Evolutionary conservation across 768 basidiomycete genomes (phyloP).

Genomic region (Kwoniella heveanensis): DNA sequence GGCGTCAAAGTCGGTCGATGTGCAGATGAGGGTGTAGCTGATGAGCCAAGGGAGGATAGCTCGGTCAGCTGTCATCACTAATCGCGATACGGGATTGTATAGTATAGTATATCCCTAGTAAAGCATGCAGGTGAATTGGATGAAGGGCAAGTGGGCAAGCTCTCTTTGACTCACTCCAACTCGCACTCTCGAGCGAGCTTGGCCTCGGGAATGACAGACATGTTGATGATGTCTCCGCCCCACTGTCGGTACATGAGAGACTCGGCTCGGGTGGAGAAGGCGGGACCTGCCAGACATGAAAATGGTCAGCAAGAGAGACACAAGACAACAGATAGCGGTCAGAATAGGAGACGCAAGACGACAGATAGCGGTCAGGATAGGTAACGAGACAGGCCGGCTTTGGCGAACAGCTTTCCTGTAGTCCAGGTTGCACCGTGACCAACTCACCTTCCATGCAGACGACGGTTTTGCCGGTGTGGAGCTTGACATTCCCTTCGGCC

Average conservation of each 20-base stretch:
- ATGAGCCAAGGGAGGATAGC: conserved; percentile 58
- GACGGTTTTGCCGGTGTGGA: conserved; percentile 81
- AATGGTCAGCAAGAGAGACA: no score
- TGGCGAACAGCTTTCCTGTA: no score
- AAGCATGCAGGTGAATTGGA: not conserved
- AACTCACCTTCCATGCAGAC: conserved; percentile 93
- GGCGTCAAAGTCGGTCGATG: conserved; percentile 86
- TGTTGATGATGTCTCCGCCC: conserved; percentile 69
- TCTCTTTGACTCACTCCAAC: conserved; percentile 77
- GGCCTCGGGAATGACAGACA: conserved; percentile 96
- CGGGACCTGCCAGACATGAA: no score
- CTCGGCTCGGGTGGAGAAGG: conserved; percentile 98
- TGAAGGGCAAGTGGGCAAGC: no score
- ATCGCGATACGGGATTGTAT: no score
- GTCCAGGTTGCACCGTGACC: no score
- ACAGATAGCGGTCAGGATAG: no score
- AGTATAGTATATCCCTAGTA: no score
- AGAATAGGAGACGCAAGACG: no score
- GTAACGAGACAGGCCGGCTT: no score
- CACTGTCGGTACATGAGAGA: conserved; percentile 88
- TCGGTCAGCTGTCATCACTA: no score
- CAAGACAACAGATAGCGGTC: no score
- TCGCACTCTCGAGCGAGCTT: conserved; percentile 96
- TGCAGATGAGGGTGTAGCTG: conserved; percentile 85
- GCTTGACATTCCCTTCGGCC: conserved; percentile 63